These are phyloP conservation scores for Xylariales sp. DNA, from an alignment of 2,329 filamentous ascomycete species.

Conservation along the genomic window DNA sequence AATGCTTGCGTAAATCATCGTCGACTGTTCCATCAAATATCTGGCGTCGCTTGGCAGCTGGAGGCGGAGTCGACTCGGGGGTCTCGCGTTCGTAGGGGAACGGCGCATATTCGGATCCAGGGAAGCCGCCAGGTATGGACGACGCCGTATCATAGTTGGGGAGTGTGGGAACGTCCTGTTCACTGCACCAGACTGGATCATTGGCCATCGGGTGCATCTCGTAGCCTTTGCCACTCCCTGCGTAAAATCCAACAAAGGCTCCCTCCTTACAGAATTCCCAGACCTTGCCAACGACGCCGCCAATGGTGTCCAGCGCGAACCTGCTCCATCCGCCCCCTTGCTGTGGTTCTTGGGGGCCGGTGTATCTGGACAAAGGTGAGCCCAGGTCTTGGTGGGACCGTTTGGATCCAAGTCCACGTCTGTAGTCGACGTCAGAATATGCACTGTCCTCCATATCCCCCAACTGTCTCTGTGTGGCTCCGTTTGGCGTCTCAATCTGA, in stretches of 20 bases:
- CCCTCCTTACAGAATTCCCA: slow-evolving; percentile 76
- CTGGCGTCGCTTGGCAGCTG: slow-evolving; percentile 50
- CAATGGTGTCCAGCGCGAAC: slow-evolving; percentile 57
- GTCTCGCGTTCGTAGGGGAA: slow-evolving; percentile 26
- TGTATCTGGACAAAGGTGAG: slow-evolving; percentile 24
- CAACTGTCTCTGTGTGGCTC: slow-evolving; percentile 22
- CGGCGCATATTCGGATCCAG: slow-evolving; percentile 28
- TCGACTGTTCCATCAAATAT: slow-evolving; percentile 38
- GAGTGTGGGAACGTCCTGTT: slow-evolving; percentile 24
- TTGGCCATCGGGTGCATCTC: slow-evolving; percentile 37
- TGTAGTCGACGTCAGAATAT: slow-evolving; percentile 54
- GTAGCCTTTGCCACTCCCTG: slow-evolving; percentile 75
- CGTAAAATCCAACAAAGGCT: slow-evolving; percentile 79
- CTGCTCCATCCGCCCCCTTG: slow-evolving; percentile 47
- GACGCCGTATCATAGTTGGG: no score
- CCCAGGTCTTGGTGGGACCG: slow-evolving; percentile 33
- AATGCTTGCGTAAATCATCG: slow-evolving; percentile 60
- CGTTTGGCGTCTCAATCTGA: slow-evolving; percentile 46
- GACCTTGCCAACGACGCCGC: slow-evolving; percentile 68
- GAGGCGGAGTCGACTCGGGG: slow-evolving; percentile 39
- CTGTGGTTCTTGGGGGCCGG: slow-evolving; percentile 18
- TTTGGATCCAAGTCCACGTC: slow-evolving; percentile 47
- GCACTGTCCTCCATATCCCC: slow-evolving; percentile 46
- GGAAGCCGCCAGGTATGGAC: slow-evolving; percentile 26
- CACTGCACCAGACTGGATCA: slow-evolving; percentile 21